Evolutionary conservation across 192 early-diverging fungal genomes (phyloP).

Genomic region (Coemansia sp.): DNA sequence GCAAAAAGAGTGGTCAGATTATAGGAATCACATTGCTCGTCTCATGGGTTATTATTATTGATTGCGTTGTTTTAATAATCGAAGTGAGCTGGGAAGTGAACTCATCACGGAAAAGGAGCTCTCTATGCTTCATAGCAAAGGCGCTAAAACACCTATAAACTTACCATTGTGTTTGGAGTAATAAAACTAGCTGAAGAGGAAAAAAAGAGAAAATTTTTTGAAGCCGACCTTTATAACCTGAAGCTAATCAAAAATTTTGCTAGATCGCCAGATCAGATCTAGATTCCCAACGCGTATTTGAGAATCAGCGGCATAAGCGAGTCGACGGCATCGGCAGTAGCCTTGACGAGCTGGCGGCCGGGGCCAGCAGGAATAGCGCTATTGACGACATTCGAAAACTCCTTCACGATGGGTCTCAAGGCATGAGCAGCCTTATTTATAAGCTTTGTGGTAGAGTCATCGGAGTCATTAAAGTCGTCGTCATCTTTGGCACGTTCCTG

Average conservation of each 20-base stretch:
- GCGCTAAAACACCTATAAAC: background rate
- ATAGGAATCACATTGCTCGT: constrained; percentile 31
- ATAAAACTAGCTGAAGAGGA: constrained; percentile 1
- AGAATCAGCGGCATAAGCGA: constrained; percentile 42
- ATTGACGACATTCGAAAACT: constrained; percentile 24
- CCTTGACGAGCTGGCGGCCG: constrained; percentile 35
- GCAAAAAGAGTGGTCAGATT: background rate
- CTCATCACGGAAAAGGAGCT: constrained; percentile 34
- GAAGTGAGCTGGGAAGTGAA: constrained; percentile 53
- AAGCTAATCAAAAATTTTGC: constrained; percentile 4
- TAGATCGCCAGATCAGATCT: background rate
- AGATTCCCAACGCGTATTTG: constrained; percentile 44
- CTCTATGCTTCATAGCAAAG: too few species aligned
- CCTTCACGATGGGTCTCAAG: constrained; percentile 36
- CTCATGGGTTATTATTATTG: constrained; percentile 34
- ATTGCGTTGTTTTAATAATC: constrained; percentile 24
- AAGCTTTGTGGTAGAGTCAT: constrained; percentile 31
- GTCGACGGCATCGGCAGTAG: constrained; percentile 36
- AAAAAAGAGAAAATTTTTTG: constrained; percentile 5
- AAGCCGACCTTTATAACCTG: too few species aligned
- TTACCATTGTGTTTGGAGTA: constrained; percentile 8
- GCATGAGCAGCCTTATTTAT: constrained; percentile 25
- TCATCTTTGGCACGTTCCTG: constrained; percentile 26
- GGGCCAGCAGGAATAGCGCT: constrained; percentile 30
- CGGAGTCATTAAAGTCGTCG: constrained; percentile 21